Evolutionary conservation across 495 filamentous ascomycete genomes (phyloP), one percentile per base, ranked within the genome.

Genomic region (Hypoxylon perforatum): DNA sequence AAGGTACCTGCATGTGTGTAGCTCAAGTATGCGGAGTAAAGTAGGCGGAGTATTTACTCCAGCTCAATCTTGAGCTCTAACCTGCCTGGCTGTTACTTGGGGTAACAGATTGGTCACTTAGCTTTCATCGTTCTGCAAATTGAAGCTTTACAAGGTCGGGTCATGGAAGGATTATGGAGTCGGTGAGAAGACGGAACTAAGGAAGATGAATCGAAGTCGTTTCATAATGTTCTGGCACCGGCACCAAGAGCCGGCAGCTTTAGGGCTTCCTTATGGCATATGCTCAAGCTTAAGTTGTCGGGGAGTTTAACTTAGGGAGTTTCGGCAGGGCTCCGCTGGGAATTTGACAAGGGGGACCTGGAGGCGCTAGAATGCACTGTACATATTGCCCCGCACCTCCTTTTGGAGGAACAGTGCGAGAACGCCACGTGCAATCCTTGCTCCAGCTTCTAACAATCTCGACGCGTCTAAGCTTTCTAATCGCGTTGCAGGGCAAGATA

Each of bases 401-500:
- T 42, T 42, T n/a, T 42, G 5, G 39, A 19, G 38, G 17, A 22
- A 57, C 59, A 58, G 58, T 58, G 65, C 54, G 53, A 59, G 15
- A 50, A 30, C 33, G 23, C 63, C 63, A 66, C 63, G 63, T 66
- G 56, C 44, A 18, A 18, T 42, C 65, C 65, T 53, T 63, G 65
- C 28, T 60, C n/a, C 51, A 5, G 2, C 35, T 2, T 10, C 35
- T 38, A 38, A 38, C 39, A 42, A 6, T 14, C 15, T 39, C n/a
- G 39, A 42, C 39, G 39, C 39, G 39, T 42, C 39, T 42, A 17
- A 41, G 28, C 4, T 10, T 36, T 17, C 22, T 42, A 64, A 69
- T 30, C 66, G 66, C 66, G 66, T 69, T 51, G 18, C 47, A 18
- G 23, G 35, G 48, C 17, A 28, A 5, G 9, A 21, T 21, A 33